Evolutionary conservation across 2,329 filamentous ascomycete species (phyloP).

Genomic region (Teratosphaeria epicoccoides): DNA sequence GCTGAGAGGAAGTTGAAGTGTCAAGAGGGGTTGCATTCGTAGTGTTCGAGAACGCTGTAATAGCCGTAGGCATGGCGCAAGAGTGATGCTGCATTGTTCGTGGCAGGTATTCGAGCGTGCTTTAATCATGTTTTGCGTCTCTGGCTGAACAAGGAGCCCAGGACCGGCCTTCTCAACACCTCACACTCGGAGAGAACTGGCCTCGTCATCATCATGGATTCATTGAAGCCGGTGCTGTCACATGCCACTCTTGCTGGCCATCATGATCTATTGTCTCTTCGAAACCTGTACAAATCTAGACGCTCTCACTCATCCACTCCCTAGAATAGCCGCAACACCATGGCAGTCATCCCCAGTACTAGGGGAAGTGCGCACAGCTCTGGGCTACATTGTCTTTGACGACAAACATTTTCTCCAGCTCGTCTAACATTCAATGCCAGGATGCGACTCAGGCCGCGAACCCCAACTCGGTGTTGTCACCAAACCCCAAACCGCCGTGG

Average conservation of each 20-base stretch:
- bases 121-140: neutral
- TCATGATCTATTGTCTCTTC: neutral
- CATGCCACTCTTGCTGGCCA: neutral
- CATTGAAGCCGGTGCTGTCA: neutral
- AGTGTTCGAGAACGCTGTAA: neutral
- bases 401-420: no score
- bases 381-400: no score
- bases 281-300: neutral
- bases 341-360: neutral
- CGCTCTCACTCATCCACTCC: neutral
- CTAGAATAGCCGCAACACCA: neutral
- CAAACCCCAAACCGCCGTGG: conserved; percentile 4
- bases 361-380: no score
- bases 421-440: no score
- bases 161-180: no score
- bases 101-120: neutral
- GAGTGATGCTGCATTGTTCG: neutral
- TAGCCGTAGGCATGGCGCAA: neutral
- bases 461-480: conserved; percentile 1
- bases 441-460: neutral
- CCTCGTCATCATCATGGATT: neutral
- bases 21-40: neutral
- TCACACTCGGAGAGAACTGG: no score
- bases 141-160: no score
- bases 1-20: neutral